Base-by-base conservation (phyloP, 2,329 filamentous ascomycete species). In the Fusarium anthophilum region DNA sequence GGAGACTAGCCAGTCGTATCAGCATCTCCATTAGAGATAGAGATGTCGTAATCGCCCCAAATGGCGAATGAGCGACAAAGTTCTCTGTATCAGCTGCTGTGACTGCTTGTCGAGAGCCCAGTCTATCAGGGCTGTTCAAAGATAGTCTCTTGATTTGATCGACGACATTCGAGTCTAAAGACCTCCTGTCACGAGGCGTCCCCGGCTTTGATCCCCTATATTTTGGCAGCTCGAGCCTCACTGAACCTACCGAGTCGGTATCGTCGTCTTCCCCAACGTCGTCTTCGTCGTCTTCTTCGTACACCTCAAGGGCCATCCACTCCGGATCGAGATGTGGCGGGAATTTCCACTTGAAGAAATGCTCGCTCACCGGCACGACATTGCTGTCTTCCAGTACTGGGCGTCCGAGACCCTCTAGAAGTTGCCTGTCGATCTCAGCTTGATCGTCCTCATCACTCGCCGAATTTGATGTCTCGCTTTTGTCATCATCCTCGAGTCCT, bases 231-330 rank as follows among this genome's bases (percentile, higher is more conserved):
- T 84, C 77, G 17, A 76, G 73, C 12, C 79, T 77, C 7, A 74
- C 76, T 5, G 73, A 67, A 44, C 90, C 88, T 14, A 75, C 70
- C 5, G 86, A 86, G 28, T 89, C 88, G 2, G 86, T 79, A 8
- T 88, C 89, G 4, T 87, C 84, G 0, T 78, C 74, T 18, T 79
- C 80, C 13, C 62, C 62, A 3, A 54, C 63, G n/a, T 78, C 77
- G 4, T 78, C 73, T 3, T 78, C 74, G 7, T 90, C 87, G 76
- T 94, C 91, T 41, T 66, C 63, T 22, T 90, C 88, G 79, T 92
- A 96, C 2, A 98, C 93, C 80, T 98, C 94, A 22, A 98, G 90
- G 0, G 95, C 95, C 73, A 98, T 89, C 95, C 95, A 98, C 81
- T 97, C 95, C 0, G 93, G 91, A 75, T 98, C 95, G 1, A 98